Evolutionary conservation across 345 rosid species (phyloP), one percentile per base, ranked within the genome.

Genomic region (Mangifera indica): DNA sequence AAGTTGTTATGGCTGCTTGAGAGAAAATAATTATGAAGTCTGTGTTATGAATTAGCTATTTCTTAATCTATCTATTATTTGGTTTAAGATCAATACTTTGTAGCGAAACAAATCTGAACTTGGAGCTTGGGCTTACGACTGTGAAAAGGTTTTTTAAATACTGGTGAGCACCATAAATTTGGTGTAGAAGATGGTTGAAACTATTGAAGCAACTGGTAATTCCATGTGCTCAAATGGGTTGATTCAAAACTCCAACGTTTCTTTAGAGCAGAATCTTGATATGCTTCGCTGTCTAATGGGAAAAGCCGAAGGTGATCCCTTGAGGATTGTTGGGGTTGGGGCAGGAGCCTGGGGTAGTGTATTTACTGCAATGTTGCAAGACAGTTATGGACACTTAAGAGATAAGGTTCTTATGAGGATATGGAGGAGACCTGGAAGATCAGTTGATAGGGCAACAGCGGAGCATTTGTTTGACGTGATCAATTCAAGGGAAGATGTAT

Each of bases 311-410:
- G 91, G 92, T 10, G 97, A 91, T 81, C 97, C 98, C 0, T 72
- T 95, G 25, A 91, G 93, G 79, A 89, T 92, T 60, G 98, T 91
- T 10, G 93, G 98, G 25, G 84, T 95, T 26, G 99, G 99, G 37
- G 98, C 97, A 0, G 98, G 99, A 64, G 99, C 98, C 63, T 95
- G 99, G 98, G 98, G 98, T 40, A 92, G 98, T 78, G 99, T 92
- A 54, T 95, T 92, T 72, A 81, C 89, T 67, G 96, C 99, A 22
- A 78, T 95, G 82, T 78, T 95, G 73, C 99, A 95, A 81, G 96
- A 92, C 40, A 81, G 85, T 75, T 95, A 89, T 72, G 97, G 99
- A 63, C 79, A 88, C 40, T 82, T 89, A 51, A 82, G 98, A n/a
- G 91, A 92, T 13, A 95, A 95, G 91, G 89, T 92, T 74, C 86